These are phyloP conservation scores for Vitis rupestris DNA, from an alignment of 164 flowering plant species.

Conservation along the genomic window DNA sequence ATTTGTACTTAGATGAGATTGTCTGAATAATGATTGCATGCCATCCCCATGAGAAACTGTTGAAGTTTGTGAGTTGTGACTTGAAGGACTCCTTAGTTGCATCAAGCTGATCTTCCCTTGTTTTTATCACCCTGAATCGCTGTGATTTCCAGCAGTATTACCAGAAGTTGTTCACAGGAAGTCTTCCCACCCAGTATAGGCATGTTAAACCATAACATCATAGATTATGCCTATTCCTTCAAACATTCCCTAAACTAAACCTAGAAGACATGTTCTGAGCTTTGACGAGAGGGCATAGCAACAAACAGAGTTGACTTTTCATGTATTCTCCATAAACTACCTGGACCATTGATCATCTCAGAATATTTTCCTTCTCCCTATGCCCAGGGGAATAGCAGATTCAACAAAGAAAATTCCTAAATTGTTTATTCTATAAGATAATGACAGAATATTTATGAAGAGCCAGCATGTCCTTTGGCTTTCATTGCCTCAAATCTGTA, in stretches of 20 bases:
- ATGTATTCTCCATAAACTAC: not conserved
- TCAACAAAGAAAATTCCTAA: no score
- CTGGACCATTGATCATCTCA: not conserved
- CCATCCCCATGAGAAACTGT: no score
- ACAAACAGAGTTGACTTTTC: not conserved
- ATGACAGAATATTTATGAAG: no score
- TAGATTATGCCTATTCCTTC: not conserved
- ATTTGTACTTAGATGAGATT: no score
- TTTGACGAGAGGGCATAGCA: not conserved
- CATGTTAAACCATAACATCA: not conserved
- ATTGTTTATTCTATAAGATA: no score
- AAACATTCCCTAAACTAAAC: not conserved
- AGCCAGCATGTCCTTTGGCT: no score
- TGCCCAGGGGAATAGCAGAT: no score
- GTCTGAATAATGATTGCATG: no score
- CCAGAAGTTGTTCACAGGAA: not conserved
- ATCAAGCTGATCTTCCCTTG: not conserved
- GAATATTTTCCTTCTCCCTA: no score
- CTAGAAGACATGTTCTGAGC: not conserved
- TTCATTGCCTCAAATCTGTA: no score
- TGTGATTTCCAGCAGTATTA: not conserved
- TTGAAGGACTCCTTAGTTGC: not conserved
- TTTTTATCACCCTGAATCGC: not conserved
- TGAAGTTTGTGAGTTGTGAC: no score
- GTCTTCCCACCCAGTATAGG: not conserved